Base-by-base conservation (phyloP, 2,329 filamentous ascomycete genomes). In the Penicillium sp. region DNA sequence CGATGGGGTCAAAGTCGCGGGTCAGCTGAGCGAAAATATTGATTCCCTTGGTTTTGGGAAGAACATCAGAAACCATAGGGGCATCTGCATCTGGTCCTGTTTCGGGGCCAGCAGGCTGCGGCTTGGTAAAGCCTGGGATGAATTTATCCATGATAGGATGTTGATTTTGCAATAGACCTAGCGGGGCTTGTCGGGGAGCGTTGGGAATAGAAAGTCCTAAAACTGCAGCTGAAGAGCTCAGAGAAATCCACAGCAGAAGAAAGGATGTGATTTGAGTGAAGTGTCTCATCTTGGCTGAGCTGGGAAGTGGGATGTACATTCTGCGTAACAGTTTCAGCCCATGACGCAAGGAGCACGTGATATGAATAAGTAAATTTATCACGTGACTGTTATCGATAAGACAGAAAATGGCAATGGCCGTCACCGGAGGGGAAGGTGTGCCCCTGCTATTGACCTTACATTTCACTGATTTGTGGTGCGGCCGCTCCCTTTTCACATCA, bases 21-120 rank as follows among this genome's bases (percentile, higher is more conserved):
- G 88, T 87, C 67, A 96, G 85, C 41, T 86, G 86, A 27, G 90
- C 89, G 75, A 97, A 97, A 63, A 92, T 87, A 60, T 90, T 92
- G 69, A 96, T 89, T 57, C 81, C 83, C 64, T 89, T 86, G 53
- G 90, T 86, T 62, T 87, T 87, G 37, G 89, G 88, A 61, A 97
- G 86, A 31, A 96, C 87, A 73, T 97, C 93, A 41, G 88, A 89
- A 53, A 97, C 84, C 57, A 90, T 85, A 29, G 93, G 83, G 46
- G 49, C 68, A 68, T 77, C 37, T 40, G 37, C 37, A 22, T 22
- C 37, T 5, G 8, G 59, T 51, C 64, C 61, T 59, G 22, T 51
- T n/a, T 55, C 54, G 2, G 55, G 35, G 8, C 60, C 46, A 18
- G 59, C 49, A 14, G 53, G 57, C 20, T 56, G 55, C 37, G 69